Percentiles rank a stretch among this genome's conserved stretches.
Evolutionary conservation across 1,284 basidiomycete genomes (phyloP).

Genomic region (Naganishia albida): DNA sequence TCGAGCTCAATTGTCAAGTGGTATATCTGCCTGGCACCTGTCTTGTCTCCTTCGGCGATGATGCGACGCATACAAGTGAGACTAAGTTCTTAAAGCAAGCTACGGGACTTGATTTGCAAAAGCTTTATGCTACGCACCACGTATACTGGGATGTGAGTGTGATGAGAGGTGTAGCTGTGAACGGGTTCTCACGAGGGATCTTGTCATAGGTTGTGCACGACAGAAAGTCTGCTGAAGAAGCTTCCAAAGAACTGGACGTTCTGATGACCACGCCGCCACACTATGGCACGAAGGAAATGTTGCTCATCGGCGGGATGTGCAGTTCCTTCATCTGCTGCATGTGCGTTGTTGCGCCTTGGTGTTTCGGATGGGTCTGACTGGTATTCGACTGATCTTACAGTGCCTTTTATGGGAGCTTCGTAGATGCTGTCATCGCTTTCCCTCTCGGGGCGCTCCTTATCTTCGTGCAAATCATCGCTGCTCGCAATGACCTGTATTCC

Average conservation of each 20-base stretch:
- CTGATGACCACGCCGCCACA: conserved; percentile 67
- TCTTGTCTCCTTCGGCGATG: conserved; percentile 79
- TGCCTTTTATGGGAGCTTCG: conserved; percentile 72
- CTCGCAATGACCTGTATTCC: conserved; percentile 77
- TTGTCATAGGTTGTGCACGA: conserved; percentile 75
- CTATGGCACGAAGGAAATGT: conserved; percentile 67
- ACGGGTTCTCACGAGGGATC: background rate
- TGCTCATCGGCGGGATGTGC: conserved; percentile 78
- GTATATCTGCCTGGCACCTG: conserved; percentile 84
- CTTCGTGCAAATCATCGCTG: conserved; percentile 70
- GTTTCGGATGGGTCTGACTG: background rate
- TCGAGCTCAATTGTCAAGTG: conserved; percentile 80
- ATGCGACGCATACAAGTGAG: conserved; percentile 77
- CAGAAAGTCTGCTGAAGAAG: conserved; percentile 76
- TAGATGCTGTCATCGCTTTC: conserved; percentile 73
- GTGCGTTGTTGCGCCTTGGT: conserved; percentile 10
- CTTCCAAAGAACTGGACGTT: conserved; percentile 69
- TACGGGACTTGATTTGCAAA: conserved; percentile 72
- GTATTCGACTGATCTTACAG: conserved; percentile 54
- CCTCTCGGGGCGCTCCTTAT: conserved; percentile 80
- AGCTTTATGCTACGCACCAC: conserved; percentile 72
- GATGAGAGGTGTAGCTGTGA: background rate
- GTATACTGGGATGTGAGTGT: conserved; percentile 74
- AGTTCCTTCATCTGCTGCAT: conserved; percentile 69
- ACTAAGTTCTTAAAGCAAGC: conserved; percentile 81